Base-by-base conservation (phyloP, 2,329 filamentous ascomycete species). In the Colletotrichum brevisporum region DNA sequence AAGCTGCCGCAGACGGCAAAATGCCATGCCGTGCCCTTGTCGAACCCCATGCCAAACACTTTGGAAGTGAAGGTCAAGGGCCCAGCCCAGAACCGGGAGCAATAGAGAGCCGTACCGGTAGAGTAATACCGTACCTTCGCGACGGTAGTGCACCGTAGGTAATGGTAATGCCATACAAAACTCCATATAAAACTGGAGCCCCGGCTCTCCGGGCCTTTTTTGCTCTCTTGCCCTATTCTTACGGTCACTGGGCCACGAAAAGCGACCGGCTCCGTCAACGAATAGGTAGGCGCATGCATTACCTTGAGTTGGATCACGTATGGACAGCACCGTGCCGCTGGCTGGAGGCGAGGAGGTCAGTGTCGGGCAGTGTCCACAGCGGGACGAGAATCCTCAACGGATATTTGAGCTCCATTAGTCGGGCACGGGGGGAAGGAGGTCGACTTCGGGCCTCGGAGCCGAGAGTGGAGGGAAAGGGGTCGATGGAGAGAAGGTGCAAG, bases 161-260 rank as follows among this genome's bases (percentile, higher is more conserved):
- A 63, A 58, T 43, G 45, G 52, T 52, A 63, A 58, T 43, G 59
- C 59, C 31, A 36, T 10, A 36, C 6, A 36, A 36, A 12, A 36
- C 27, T 53, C 56, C 41, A 41, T 39, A 54, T 50, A 54, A 68
- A 64, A 57, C 31, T 63, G 54, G 54, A 48, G 31, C 31, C 61
- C 26, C 31, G 31, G 31, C 61, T 68, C 66, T 68, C 66, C 54
- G 65, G 66, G 65, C 54, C 55, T 50, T 68, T 43, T 53, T 54
- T 50, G 50, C 52, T 68, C 54, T 31, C 47, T 60, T 24, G 18
- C 26, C 43, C 36, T n/a, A 18, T 45, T 48, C 16, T 65, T 54
- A 31, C 61, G 24, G 54, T 48, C 48, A 54, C 47, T 16, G 50
- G 53, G 54, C 9, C 47, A 47, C 48, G 27, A 50, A 27, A 21